Evolutionary conservation across 1,284 basidiomycete genomes (phyloP).

Genomic region (Malassezia sympodialis): DNA sequence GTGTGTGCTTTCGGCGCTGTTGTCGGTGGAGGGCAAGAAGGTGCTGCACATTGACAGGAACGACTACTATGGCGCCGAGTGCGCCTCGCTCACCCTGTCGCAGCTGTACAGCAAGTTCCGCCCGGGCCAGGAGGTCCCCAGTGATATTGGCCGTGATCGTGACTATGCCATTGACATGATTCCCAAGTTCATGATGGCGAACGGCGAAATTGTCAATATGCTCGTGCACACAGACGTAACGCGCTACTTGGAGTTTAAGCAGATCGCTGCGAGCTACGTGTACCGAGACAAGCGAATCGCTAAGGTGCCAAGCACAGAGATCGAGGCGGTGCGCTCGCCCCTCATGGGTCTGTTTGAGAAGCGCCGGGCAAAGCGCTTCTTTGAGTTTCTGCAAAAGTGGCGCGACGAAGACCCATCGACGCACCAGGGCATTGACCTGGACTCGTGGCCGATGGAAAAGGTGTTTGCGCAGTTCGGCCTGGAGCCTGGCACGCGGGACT

Average conservation of each 20-base stretch:
- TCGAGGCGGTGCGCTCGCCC: conserved; percentile 87
- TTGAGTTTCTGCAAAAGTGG: conserved; percentile 92
- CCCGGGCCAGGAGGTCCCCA: conserved; percentile 49
- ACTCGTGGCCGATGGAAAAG: conserved; percentile 41
- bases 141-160: conserved; percentile 51
- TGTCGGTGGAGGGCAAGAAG: conserved; percentile 98
- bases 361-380: conserved; percentile 94
- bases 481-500: conserved; percentile 94
- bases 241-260: conserved; percentile 98
- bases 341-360: conserved; percentile 99
- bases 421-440: conserved; percentile 58
- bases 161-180: conserved; percentile 48
- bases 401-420: conserved; percentile 85
- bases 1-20: conserved; percentile 74
- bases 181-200: conserved; percentile 69
- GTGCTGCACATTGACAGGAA: conserved; percentile 98
- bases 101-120: conserved; percentile 98
- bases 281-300: conserved; percentile 93
- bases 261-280: conserved; percentile 96
- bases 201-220: conserved; percentile 94
- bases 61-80: conserved; percentile 97
- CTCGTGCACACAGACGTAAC: conserved; percentile 98
- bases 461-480: conserved; percentile 94
- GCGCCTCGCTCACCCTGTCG: conserved; percentile 90
- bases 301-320: conserved; percentile 94